These are phyloP conservation scores for Linnemannia zychae DNA, from an alignment of 192 early-diverging fungal species.

Conservation along the genomic window DNA sequence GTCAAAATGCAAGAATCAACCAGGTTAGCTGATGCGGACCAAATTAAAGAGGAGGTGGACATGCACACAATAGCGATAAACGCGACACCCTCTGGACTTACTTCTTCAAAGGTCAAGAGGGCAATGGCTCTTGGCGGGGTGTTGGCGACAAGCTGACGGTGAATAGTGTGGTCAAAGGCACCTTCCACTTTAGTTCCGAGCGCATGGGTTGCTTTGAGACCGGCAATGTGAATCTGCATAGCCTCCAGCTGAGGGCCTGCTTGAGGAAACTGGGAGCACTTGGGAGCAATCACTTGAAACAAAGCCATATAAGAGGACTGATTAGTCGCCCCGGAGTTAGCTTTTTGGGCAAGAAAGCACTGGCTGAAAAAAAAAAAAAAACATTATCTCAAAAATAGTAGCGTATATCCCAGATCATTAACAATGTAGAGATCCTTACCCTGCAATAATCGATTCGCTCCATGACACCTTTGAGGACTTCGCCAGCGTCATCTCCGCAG, in stretches of 20 bases:
- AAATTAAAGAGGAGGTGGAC: background rate
- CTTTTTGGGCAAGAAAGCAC: conserved; percentile 6
- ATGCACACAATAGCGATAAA: conserved; percentile 18
- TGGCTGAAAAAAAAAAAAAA: background rate
- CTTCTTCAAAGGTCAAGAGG: conserved; percentile 62
- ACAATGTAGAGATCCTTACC: conserved; percentile 15
- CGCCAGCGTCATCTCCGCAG: conserved; percentile 8
- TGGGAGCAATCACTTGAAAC: conserved; percentile 58
- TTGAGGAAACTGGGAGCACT: conserved; percentile 54
- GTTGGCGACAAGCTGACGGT: conserved; percentile 72
- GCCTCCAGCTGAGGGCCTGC: conserved; percentile 47
- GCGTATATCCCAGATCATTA: background rate
- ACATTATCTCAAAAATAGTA: background rate
- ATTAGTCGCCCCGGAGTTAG: conserved; percentile 47
- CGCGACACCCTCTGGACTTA: background rate
- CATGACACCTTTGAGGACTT: conserved; percentile 15
- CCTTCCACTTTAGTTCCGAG: conserved; percentile 49
- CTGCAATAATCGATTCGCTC: conserved; percentile 32
- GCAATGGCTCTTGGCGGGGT: conserved; percentile 73
- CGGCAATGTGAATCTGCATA: conserved; percentile 15
- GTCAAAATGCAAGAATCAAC: background rate
- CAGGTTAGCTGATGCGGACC: background rate
- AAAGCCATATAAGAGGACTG: conserved; percentile 60
- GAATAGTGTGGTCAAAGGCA: conserved; percentile 73
- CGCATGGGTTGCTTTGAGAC: conserved; percentile 29